These are phyloP conservation scores for Krasilnikovozyma curviuscula DNA, from an alignment of 768 basidiomycete species.

Conservation along the genomic window DNA sequence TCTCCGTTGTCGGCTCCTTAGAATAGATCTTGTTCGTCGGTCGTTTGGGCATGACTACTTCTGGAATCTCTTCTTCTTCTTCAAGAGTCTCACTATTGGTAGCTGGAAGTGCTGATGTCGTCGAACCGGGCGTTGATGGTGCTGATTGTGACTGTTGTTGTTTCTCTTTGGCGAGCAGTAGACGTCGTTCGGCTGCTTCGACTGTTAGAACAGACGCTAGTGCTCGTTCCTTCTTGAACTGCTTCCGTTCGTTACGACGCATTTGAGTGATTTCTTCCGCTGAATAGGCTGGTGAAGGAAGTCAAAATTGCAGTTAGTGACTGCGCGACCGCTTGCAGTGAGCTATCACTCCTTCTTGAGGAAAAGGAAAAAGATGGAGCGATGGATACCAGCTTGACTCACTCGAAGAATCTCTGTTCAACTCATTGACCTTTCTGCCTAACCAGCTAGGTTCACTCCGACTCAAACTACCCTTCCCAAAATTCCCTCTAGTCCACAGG, in stretches of 20 bases:
- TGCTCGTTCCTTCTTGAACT: constrained; percentile 85
- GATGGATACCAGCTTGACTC: not conserved
- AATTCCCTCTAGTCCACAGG: constrained; percentile 82
- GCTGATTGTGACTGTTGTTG: not conserved
- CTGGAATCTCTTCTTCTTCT: not conserved
- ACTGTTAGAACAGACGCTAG: constrained; percentile 38
- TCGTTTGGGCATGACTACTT: constrained; percentile 1
- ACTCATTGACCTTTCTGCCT: constrained; percentile 50
- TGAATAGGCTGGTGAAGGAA: constrained; percentile 42
- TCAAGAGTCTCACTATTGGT: not conserved
- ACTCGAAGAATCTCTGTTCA: constrained; percentile 27
- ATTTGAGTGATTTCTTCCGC: constrained; percentile 81
- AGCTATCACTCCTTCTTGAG: not conserved
- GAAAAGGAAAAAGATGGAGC: not conserved
- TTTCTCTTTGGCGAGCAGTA: constrained; percentile 15
- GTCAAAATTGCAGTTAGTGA: not conserved
- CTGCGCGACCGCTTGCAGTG: no score
- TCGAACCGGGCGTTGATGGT: not conserved
- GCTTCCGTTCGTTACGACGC: constrained; percentile 67
- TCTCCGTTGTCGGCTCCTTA: not conserved
- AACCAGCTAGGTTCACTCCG: constrained; percentile 91
- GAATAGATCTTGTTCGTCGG: not conserved
- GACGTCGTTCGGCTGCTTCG: constrained; percentile 36
- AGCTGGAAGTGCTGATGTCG: not conserved
- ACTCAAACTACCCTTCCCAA: constrained; percentile 88